Base-by-base conservation (phyloP, 148 eudicot genomes). In the Pharnaceum exiguum region DNA sequence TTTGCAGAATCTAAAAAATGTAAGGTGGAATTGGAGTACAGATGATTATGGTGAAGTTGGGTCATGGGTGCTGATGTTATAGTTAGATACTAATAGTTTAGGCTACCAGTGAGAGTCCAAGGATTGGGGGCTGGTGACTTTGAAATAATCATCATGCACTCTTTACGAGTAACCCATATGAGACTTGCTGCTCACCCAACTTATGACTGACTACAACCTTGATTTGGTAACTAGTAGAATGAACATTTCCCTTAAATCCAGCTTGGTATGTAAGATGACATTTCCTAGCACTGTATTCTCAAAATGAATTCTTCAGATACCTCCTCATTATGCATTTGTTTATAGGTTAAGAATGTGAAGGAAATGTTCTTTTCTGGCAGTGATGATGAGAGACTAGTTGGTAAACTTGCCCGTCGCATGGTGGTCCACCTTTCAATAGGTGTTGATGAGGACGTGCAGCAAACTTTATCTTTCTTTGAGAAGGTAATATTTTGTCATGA, bases 401-500 rank as follows among this genome's bases (percentile, higher is more conserved):
- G 82, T 30, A 82, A 60, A 52, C 55, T 37, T 67, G 93, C 95
- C 27, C 82, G 84, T 31, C 79, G 78, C 28, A 90, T 90, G 95
- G 82, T 87, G 95, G 60, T 67, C 59, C 69, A 82, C 67, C 70
- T 90, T 11, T 90, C 97, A 23, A 77, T 87, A 59, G 49, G 80
- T 18, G 71, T 85, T 21, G 93, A 84, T 37, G 97, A 90, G 46
- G 90, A 87, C 67, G 55, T 90, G 52, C 95, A 90, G 27, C 89
- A 80, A 48, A 87, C 86, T 2, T 72, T 90, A 18, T 82, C 97
- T 12, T 90, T 87, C 56, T 80, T 87, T 54, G 86, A 86, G 69
- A 89, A 86, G 95, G 96, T 86, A 43, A 30, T 60, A 60, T 63
- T 46, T 46, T 19, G 19, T 54, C 50, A 16, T 31, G 23, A 18